Percentiles rank a stretch among this genome's conserved stretches.
Conservation (phyloP, 2,329 filamentous ascomycete genomes). For the Fusarium coicis region DNA sequence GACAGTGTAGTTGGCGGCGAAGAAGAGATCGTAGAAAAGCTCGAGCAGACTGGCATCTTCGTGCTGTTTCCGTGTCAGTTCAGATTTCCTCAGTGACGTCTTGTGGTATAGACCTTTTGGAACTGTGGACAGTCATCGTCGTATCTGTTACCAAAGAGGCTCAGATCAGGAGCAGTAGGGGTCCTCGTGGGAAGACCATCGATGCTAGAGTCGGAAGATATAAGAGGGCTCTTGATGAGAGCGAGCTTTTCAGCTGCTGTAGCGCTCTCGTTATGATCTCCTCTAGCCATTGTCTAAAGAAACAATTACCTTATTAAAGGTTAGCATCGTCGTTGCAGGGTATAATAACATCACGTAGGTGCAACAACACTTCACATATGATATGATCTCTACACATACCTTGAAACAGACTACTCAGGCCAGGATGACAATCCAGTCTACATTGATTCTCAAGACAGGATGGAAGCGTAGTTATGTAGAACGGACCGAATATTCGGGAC, state of each 20-base stretch:
- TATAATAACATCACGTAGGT: not conserved
- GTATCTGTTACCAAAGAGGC: constrained; percentile 41
- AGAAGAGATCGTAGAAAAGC: constrained; percentile 54
- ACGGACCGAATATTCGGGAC: not conserved
- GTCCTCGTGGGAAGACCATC: not conserved
- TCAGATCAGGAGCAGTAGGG: constrained; percentile 26
- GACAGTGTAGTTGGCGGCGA: constrained; percentile 71
- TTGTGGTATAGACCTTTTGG: constrained; percentile 32
- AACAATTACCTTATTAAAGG: not conserved
- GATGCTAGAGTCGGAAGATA: constrained; percentile 27
- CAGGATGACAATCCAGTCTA: not conserved
- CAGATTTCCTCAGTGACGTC: rapidly evolving
- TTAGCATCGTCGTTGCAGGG: not conserved
- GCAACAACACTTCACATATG: not conserved
- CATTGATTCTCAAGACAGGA: not conserved
- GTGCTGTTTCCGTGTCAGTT: constrained; percentile 38
- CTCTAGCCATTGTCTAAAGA: constrained; percentile 30
- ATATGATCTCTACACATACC: not conserved
- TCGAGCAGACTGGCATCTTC: constrained; percentile 52
- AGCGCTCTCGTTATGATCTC: constrained; percentile 2
- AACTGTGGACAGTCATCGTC: constrained; percentile 40
- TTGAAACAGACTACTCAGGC: not conserved
- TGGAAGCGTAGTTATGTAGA: not conserved
- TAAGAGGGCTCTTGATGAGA: constrained; percentile 48
- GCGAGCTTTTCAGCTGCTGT: constrained; percentile 43